Evolutionary conservation across 768 basidiomycete species (phyloP).

Genomic region (Xerocomus spinulosus): DNA sequence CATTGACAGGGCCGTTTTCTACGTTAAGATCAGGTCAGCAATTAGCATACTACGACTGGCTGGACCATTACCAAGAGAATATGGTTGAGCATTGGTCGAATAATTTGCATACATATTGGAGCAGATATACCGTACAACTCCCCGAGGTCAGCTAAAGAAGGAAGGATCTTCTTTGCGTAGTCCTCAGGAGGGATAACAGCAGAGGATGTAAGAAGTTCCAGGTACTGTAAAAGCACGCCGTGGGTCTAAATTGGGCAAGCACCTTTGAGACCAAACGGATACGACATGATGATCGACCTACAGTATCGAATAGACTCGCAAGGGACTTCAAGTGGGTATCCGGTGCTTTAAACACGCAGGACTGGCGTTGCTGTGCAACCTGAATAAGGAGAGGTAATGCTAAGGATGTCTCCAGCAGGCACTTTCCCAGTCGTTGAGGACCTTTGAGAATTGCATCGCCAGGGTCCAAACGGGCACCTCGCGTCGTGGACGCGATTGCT

Average conservation of each 20-base stretch:
- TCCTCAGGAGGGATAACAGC: slow-evolving; percentile 62
- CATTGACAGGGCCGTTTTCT: slow-evolving; percentile 60
- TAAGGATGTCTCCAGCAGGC: slow-evolving; percentile 62
- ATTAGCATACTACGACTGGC: not conserved
- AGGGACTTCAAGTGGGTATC: slow-evolving; percentile 83
- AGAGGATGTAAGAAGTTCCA: slow-evolving; percentile 79
- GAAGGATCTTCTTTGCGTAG: slow-evolving; percentile 70
- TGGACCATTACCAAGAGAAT: slow-evolving; percentile 49
- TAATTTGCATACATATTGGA: slow-evolving; percentile 90
- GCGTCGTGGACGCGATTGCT: slow-evolving; percentile 73
- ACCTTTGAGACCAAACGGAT: slow-evolving; percentile 18
- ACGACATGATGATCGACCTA: slow-evolving; percentile 39
- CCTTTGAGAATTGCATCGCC: slow-evolving; percentile 60
- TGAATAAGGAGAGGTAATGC: slow-evolving; percentile 89
- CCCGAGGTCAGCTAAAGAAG: slow-evolving; percentile 69
- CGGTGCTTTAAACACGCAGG: slow-evolving; percentile 69
- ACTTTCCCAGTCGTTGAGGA: slow-evolving; percentile 61
- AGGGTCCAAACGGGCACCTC: slow-evolving; percentile 70
- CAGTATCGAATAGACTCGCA: slow-evolving; percentile 83
- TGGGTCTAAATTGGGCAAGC: slow-evolving; percentile 59
- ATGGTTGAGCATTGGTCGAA: slow-evolving; percentile 73
- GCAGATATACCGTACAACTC: slow-evolving; percentile 75
- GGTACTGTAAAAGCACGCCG: slow-evolving; percentile 86
- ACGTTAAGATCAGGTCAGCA: slow-evolving; percentile 8
- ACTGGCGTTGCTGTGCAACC: slow-evolving; percentile 86